Evolutionary conservation across 768 basidiomycete genomes (phyloP).

Genomic region (Serendipita sp.): DNA sequence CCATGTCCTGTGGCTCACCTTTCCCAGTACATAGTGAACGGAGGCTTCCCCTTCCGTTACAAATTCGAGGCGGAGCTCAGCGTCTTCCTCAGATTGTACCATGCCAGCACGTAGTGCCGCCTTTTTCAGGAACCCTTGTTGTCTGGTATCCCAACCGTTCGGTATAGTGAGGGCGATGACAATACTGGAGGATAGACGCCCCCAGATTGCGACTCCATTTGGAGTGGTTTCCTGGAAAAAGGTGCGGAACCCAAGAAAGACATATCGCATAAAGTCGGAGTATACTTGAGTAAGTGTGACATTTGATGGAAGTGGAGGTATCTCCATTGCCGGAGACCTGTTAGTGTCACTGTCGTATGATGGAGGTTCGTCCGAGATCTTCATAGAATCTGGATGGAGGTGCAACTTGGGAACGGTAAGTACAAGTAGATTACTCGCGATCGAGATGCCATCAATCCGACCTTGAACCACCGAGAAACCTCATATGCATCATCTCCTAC

Average conservation of each 20-base stretch:
- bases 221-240: not conserved
- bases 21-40: not conserved
- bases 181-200: not conserved
- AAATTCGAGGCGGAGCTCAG: not conserved
- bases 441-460: not conserved
- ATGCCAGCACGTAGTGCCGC: not conserved
- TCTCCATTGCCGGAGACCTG: not conserved
- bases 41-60: not conserved
- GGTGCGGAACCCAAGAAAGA: not conserved
- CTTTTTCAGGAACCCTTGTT: not conserved
- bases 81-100: not conserved
- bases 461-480: not conserved
- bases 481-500: not conserved
- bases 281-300: not conserved
- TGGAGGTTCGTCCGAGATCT: not conserved
- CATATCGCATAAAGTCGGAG: not conserved
- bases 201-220: not conserved
- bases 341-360: not conserved
- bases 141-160: not conserved
- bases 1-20: not conserved
- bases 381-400: slow-evolving; percentile 7
- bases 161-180: not conserved
- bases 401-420: not conserved
- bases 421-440: not conserved
- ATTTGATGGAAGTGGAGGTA: not conserved